Percentiles rank a stretch among this genome's conserved stretches.
These are phyloP conservation scores for Lentinus tigrinus DNA, from an alignment of 768 basidiomycete species.

Conservation along the genomic window DNA sequence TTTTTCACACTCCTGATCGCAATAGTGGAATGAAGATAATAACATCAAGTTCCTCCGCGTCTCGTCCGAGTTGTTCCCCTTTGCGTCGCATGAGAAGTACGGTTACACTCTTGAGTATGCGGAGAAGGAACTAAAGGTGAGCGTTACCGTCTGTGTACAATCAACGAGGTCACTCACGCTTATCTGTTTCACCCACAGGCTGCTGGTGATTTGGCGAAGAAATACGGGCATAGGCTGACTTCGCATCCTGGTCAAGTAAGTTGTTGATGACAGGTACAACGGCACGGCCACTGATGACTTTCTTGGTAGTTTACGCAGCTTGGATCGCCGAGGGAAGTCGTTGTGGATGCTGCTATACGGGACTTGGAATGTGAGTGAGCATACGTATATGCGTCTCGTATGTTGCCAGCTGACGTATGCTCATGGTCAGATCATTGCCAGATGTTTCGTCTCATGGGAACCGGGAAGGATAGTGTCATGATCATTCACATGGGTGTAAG, in stretches of 20 bases:
- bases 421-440: slow-evolving; percentile 63
- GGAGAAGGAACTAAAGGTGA: slow-evolving; percentile 48
- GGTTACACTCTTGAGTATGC: slow-evolving; percentile 85
- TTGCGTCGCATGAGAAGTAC: slow-evolving; percentile 76
- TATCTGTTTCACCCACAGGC: no score
- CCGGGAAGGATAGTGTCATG: slow-evolving; percentile 84
- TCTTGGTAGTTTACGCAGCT: slow-evolving; percentile 61
- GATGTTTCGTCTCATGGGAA: slow-evolving; percentile 82
- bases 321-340: slow-evolving; percentile 73
- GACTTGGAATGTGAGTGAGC: slow-evolving; percentile 59
- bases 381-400: no score
- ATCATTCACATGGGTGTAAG: slow-evolving; percentile 81
- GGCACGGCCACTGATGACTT: background rate
- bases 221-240: slow-evolving; percentile 64
- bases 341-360: slow-evolving; percentile 72
- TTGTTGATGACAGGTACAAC: background rate
- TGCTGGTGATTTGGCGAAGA: slow-evolving; percentile 46
- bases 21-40: slow-evolving; percentile 88
- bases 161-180: no score
- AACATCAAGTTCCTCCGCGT: slow-evolving; percentile 83
- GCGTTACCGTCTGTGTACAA: no score
- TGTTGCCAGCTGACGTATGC: background rate
- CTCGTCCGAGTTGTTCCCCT: slow-evolving; percentile 93
- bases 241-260: slow-evolving; percentile 77
- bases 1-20: no score